Conservation (phyloP, 1,139 yeast species). For the Insectozyma bohioensis region DNA sequence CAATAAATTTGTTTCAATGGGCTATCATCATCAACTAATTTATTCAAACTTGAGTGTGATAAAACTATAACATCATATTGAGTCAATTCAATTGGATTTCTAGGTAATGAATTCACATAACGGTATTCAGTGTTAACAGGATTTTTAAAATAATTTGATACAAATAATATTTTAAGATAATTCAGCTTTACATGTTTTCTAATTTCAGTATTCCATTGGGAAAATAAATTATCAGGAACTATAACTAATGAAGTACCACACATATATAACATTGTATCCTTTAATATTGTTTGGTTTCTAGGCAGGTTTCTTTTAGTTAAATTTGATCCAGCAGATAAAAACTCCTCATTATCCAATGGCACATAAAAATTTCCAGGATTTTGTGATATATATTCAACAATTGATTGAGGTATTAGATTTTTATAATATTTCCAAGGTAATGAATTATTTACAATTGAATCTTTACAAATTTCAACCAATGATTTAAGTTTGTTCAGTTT, state of each 20-base stretch:
- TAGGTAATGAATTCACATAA: slow-evolving; percentile 25
- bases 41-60: slow-evolving; percentile 45
- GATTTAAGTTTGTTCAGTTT: slow-evolving; percentile 7
- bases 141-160: slow-evolving; percentile 33
- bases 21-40: slow-evolving; percentile 23
- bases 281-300: too few species aligned
- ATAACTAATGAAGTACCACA: slow-evolving; percentile 59
- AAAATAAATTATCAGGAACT: slow-evolving; percentile 65
- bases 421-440: slow-evolving; percentile 57
- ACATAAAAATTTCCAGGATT: slow-evolving; percentile 44
- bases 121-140: slow-evolving; percentile 14
- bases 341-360: slow-evolving; percentile 5
- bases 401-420: slow-evolving; percentile 43
- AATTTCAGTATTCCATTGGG: slow-evolving; percentile 65
- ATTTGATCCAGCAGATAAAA: slow-evolving; percentile 6
- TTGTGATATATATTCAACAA: slow-evolving; percentile 31
- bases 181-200: slow-evolving; percentile 49
- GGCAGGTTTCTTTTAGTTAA: too few species aligned
- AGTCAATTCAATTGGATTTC: slow-evolving; percentile 32
- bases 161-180: slow-evolving; percentile 33
- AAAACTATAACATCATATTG: slow-evolving; percentile 54
- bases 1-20: slow-evolving; percentile 50
- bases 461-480: slow-evolving; percentile 43
- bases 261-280: slow-evolving; percentile 32
- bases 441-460: slow-evolving; percentile 43